A percentile compares a stretch with the other conserved stretches of the same genome.
Evolutionary conservation across 2,329 filamentous ascomycete genomes (phyloP).

Genomic region (Sclerotinia subarctica): DNA sequence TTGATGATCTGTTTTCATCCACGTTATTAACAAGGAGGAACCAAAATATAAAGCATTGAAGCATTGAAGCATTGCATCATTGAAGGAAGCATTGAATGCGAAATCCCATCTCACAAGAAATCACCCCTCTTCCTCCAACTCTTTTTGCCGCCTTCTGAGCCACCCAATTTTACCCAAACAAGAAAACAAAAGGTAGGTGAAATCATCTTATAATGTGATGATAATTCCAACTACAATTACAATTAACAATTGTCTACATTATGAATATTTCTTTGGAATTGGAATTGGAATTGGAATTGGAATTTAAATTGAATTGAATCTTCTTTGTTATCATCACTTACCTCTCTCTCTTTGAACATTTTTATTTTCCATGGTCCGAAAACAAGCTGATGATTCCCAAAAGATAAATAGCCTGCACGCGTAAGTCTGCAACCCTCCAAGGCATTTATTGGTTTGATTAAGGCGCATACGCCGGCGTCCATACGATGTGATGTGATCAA

Average conservation of each 20-base stretch:
- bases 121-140: background rate
- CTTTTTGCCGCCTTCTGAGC: background rate
- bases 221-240: background rate
- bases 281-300: too few relatives aligned
- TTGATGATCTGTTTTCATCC: background rate
- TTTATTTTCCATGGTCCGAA: background rate
- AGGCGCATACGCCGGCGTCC: slow-evolving; percentile 24
- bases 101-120: background rate
- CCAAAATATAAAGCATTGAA: background rate
- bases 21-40: background rate
- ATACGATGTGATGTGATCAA: slow-evolving; percentile 17
- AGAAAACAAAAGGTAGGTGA: background rate
- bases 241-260: background rate
- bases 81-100: too few relatives aligned
- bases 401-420: slow-evolving; percentile 24
- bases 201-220: background rate
- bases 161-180: background rate
- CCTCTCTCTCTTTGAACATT: background rate
- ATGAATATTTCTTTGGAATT: too few relatives aligned
- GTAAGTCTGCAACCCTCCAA: slow-evolving; percentile 25
- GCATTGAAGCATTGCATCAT: background rate
- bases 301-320: background rate
- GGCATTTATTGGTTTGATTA: slow-evolving; percentile 28
- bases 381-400: slow-evolving; percentile 15
- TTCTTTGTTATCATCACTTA: background rate